phyloP scores from a whole-genome alignment of 1,284 basidiomycete genomes.

The Fomitopsis pinicola region DNA sequence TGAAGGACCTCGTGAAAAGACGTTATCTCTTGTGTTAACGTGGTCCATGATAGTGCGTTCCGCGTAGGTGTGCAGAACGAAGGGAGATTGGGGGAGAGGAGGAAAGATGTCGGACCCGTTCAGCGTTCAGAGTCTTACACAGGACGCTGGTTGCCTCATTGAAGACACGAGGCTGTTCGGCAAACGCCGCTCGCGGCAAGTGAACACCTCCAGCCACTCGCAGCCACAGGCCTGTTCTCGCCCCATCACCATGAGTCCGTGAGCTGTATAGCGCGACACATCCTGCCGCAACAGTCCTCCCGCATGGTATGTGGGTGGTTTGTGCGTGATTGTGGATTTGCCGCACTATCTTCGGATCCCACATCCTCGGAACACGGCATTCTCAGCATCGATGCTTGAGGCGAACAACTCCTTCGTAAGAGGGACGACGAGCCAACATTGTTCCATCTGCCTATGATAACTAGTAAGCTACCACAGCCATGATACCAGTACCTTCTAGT shows the following conservation, averaged over 20 bases:
- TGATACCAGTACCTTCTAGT: too few relatives aligned
- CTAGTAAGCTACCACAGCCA: too few relatives aligned
- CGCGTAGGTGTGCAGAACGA: constrained; percentile 8
- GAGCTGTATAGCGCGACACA: not conserved
- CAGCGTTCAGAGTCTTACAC: constrained; percentile 10
- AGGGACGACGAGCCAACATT: too few relatives aligned
- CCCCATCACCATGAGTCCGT: constrained; percentile 6
- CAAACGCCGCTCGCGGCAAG: constrained; percentile 5
- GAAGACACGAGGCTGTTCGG: constrained; percentile 10
- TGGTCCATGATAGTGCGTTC: constrained; percentile 28
- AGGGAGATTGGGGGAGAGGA: constrained; percentile 14
- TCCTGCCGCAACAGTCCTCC: not conserved
- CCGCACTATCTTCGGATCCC: not conserved
- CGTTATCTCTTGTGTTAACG: constrained; percentile 37
- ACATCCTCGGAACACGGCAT: too few relatives aligned
- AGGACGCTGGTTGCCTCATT: constrained; percentile 4
- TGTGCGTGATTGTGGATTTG: not conserved
- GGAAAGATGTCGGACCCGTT: constrained; percentile 21
- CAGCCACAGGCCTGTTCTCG: not conserved
- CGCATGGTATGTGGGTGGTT: not conserved
- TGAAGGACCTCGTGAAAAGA: constrained; percentile 56
- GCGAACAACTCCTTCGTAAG: too few relatives aligned
- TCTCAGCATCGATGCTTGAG: too few relatives aligned
- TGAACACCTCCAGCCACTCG: not conserved
- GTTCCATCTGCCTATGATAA: too few relatives aligned